phyloP scores from a whole-genome alignment of 2,329 filamentous ascomycete species.

The Rhynchosporium agropyri region DNA sequence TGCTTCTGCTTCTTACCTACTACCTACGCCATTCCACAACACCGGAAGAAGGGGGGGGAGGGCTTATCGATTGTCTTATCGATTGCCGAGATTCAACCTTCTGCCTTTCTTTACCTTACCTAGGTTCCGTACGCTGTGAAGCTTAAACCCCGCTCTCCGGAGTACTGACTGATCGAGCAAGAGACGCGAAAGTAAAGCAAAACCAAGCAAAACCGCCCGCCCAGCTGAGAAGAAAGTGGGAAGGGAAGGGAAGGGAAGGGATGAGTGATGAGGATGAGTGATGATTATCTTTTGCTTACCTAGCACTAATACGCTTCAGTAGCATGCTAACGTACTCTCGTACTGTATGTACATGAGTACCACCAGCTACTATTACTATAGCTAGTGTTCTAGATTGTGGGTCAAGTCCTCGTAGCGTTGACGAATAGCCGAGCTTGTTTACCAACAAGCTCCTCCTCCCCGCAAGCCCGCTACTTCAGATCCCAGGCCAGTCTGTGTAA shows the following conservation, averaged over 20 bases:
- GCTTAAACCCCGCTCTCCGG: constrained; percentile 8
- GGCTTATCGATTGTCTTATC: background rate
- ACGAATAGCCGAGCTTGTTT: background rate
- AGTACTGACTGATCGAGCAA: no score
- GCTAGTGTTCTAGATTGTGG: no score
- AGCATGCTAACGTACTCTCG: no score
- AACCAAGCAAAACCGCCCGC: no score
- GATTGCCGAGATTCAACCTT: background rate
- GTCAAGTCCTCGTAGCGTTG: background rate
- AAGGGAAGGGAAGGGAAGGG: background rate
- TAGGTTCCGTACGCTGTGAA: background rate
- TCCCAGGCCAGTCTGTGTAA: no score
- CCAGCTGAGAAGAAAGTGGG: no score
- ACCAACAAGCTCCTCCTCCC: constrained; percentile 4
- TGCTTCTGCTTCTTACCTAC: background rate
- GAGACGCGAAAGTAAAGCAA: no score
- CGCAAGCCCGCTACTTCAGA: background rate
- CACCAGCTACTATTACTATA: no score
- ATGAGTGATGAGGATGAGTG: background rate
- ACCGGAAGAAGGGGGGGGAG: no score
- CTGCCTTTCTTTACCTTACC: no score
- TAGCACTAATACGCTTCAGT: background rate
- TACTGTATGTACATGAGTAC: no score
- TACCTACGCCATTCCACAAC: background rate
- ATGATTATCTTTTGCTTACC: constrained; percentile 15